Conservation (phyloP, 305 asterid species). For the Fraxinus latifolia region DNA sequence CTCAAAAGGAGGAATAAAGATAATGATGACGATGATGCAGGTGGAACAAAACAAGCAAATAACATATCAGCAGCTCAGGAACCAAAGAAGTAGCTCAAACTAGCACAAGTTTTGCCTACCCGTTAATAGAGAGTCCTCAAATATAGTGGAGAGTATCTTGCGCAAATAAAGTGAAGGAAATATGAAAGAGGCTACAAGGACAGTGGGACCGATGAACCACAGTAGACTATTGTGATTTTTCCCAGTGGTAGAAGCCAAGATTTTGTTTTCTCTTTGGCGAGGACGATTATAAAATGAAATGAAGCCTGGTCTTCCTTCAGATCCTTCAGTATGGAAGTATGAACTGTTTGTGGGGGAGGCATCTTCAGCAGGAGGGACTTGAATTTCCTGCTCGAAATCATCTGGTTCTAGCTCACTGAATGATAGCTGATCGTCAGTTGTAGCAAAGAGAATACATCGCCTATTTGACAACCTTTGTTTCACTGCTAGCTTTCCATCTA, state of each 20-base stretch:
- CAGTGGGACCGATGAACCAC: constrained; percentile 84
- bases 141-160: constrained; percentile 66
- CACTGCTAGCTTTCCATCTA: constrained; percentile 35
- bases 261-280: constrained; percentile 34
- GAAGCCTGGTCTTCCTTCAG: constrained; percentile 82
- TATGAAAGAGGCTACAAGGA: constrained; percentile 82
- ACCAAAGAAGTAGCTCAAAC: not conserved
- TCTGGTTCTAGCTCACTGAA: constrained; percentile 39
- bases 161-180: constrained; percentile 94
- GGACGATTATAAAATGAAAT: constrained; percentile 60
- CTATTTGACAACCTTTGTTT: constrained; percentile 35
- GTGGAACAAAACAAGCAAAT: not conserved
- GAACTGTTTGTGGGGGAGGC: constrained; percentile 34
- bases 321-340: constrained; percentile 34
- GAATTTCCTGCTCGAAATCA: constrained; percentile 41
- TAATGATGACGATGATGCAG: not conserved
- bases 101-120: constrained; percentile 45
- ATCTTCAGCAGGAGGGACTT: constrained; percentile 42
- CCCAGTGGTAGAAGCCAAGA: constrained; percentile 32
- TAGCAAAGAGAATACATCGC: constrained; percentile 37
- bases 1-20: not conserved
- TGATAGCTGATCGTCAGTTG: constrained; percentile 43
- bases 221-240: constrained; percentile 45
- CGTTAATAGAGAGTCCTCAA: constrained; percentile 90
- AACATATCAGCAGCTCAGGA: not conserved